These are phyloP conservation scores for Eucalyptus erythrocorys DNA, from an alignment of 345 rosid genomes.

Conservation along the genomic window DNA sequence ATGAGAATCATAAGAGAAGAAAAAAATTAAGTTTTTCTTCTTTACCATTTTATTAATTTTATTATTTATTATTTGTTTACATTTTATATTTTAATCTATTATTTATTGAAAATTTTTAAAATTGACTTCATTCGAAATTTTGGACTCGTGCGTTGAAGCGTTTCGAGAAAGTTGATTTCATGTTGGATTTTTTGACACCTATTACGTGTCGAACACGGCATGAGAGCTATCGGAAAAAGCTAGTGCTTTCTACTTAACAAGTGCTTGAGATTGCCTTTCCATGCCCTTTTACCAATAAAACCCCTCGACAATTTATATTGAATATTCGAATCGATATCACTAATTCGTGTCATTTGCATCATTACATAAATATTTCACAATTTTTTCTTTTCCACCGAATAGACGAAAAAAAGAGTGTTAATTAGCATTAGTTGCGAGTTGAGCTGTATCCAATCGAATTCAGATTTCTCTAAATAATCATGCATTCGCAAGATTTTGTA, in stretches of 20 bases:
- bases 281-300: rapidly evolving
- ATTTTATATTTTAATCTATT: rapidly evolving
- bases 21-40: rapidly evolving
- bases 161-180: too few relatives aligned
- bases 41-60: rapidly evolving
- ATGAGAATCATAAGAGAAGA: too few relatives aligned
- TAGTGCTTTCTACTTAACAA: rapidly evolving
- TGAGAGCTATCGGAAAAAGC: rapidly evolving
- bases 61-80: too few relatives aligned
- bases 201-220: rapidly evolving
- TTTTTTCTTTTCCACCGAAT: rapidly evolving
- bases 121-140: too few relatives aligned
- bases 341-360: rapidly evolving
- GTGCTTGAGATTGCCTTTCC: background rate
- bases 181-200: too few relatives aligned
- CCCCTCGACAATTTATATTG: rapidly evolving
- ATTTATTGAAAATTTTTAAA: too few relatives aligned
- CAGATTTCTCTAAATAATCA: background rate
- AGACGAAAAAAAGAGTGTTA: background rate
- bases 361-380: rapidly evolving
- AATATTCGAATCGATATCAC: background rate
- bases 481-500: background rate
- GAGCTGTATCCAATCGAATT: background rate
- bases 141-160: rapidly evolving
- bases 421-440: background rate